Evolutionary conservation across 805 yeast species (phyloP).

Genomic region (Ogataea nitratoaversa): DNA sequence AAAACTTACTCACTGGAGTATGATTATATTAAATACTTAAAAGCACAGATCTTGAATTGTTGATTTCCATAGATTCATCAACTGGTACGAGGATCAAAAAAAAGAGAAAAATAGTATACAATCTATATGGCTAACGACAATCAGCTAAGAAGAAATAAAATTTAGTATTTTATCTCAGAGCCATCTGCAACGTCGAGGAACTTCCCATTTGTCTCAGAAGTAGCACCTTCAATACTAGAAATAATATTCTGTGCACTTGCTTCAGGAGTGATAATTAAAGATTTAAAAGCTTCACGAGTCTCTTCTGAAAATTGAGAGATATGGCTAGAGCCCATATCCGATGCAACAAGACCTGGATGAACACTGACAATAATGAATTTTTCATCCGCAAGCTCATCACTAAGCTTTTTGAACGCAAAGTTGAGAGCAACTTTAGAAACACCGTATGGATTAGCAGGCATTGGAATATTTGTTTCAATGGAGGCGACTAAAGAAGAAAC

Average conservation of each 20-base stretch:
- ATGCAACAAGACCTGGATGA: conserved; percentile 38
- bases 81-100: too few species aligned
- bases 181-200: background rate
- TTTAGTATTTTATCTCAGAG: too few species aligned
- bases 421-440: conserved; percentile 34
- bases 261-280: background rate
- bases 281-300: background rate
- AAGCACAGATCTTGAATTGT: too few species aligned
- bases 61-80: too few species aligned
- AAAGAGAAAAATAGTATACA: too few species aligned
- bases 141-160: too few species aligned
- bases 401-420: conserved; percentile 25
- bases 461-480: background rate
- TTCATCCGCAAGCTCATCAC: conserved; percentile 25
- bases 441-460: background rate
- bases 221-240: background rate
- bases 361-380: conserved; percentile 28
- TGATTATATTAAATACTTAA: too few species aligned
- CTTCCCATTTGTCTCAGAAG: background rate
- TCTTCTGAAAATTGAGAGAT: background rate
- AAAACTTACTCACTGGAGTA: too few species aligned
- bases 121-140: too few species aligned
- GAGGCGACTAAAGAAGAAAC: conserved; percentile 1
- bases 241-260: background rate
- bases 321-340: conserved; percentile 28